Percentiles rank a stretch among this genome's conserved stretches.
These are phyloP conservation scores for Podospora pseudopauciseta DNA, from an alignment of 495 filamentous ascomycete genomes.

Conservation along the genomic window DNA sequence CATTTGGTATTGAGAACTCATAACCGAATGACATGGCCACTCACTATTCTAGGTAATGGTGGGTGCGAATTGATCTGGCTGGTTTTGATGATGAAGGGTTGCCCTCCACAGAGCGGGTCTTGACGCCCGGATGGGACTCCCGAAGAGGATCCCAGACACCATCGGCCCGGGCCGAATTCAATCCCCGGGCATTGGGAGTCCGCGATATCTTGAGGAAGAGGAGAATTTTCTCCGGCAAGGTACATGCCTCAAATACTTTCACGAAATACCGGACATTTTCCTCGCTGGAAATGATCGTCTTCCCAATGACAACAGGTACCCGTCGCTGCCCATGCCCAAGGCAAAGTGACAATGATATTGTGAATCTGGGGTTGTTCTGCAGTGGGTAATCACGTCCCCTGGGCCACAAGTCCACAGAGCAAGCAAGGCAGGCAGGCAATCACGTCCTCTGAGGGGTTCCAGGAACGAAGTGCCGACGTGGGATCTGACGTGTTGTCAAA, in stretches of 20 bases:
- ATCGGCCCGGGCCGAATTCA: not conserved
- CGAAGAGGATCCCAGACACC: not conserved
- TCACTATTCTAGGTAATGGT: not conserved
- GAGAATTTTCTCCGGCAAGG: no score
- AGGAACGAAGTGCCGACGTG: slow-evolving; percentile 4
- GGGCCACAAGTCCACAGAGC: not conserved
- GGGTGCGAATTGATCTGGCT: not conserved
- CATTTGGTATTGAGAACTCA: no score
- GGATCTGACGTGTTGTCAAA: slow-evolving; percentile 3
- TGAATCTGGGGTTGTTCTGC: not conserved
- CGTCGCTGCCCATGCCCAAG: not conserved
- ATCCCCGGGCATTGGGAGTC: not conserved
- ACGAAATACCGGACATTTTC: not conserved
- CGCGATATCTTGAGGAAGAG: no score
- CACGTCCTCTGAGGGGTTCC: not conserved
- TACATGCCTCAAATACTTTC: no score
- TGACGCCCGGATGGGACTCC: not conserved
- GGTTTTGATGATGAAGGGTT: no score
- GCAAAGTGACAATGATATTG: not conserved
- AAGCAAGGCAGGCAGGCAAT: not conserved
- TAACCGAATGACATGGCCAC: no score
- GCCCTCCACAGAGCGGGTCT: not conserved
- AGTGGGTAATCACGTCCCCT: not conserved
- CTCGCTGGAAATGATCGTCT: not conserved
- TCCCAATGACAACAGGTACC: not conserved